Conservation (phyloP, 192 early-diverging fungal species). For the Entomortierella chlamydospora region DNA sequence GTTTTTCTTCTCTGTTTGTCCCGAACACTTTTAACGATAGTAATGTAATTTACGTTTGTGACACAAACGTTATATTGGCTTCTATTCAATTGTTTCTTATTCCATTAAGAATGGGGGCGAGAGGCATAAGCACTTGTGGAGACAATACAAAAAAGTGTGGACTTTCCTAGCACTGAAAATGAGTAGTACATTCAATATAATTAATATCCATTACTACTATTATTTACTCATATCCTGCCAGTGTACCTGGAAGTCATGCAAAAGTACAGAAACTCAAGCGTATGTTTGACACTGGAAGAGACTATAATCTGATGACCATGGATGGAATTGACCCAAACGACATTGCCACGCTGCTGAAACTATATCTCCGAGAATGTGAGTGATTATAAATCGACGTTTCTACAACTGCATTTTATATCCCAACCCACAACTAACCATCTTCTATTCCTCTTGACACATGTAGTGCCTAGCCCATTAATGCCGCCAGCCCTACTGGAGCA, state of each 20-base stretch:
- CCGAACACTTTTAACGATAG: neutral
- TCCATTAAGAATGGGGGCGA: neutral
- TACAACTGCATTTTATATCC: too few species aligned
- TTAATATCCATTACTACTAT: neutral
- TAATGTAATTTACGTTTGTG: constrained; percentile 6
- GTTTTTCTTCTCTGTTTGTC: neutral
- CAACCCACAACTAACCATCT: neutral
- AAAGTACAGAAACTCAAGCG: constrained; percentile 46
- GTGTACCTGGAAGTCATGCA: constrained; percentile 44
- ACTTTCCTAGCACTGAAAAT: too few species aligned
- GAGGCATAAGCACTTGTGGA: too few species aligned
- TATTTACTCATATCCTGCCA: neutral
- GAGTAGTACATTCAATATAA: too few species aligned
- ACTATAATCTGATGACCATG: constrained; percentile 42
- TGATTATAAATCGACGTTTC: too few species aligned
- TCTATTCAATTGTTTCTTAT: neutral
- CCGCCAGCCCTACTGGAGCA: constrained; percentile 33
- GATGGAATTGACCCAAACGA: constrained; percentile 64
- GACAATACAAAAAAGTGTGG: too few species aligned
- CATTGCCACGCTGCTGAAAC: constrained; percentile 69
- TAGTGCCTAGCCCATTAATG: constrained; percentile 39
- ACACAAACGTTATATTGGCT: neutral
- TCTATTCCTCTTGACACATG: neutral
- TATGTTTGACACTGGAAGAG: constrained; percentile 48
- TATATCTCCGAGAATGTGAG: constrained; percentile 72